Conservation (phyloP, 2,329 filamentous ascomycete species). For the Exophiala aquamarina region DNA sequence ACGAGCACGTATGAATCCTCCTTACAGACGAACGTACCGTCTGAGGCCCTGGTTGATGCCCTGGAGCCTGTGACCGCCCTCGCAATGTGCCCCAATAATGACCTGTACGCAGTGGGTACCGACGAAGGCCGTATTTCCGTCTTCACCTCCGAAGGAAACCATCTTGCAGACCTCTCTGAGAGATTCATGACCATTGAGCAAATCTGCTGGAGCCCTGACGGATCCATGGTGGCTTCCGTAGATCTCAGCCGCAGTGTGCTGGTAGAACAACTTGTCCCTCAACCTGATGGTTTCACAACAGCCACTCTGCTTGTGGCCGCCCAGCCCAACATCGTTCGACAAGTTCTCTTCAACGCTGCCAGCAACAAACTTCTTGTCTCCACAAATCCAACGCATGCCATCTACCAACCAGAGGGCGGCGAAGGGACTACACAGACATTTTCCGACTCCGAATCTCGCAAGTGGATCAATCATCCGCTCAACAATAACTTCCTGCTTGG, state of each 20-base stretch:
- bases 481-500: not conserved
- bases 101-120: conserved; percentile 30
- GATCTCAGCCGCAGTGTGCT: conserved; percentile 4
- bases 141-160: conserved; percentile 18
- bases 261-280: not conserved
- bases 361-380: not conserved
- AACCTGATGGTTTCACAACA: not conserved
- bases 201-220: conserved; percentile 29
- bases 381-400: not conserved
- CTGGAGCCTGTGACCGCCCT: conserved; percentile 29
- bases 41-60: conserved; percentile 6
- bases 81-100: conserved; percentile 12
- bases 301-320: not conserved
- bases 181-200: conserved; percentile 28
- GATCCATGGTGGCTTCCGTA: conserved; percentile 4
- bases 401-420: not conserved
- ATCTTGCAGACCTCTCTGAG: conserved; percentile 13
- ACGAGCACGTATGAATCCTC: conserved; percentile 17
- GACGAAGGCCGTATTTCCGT: conserved; percentile 26
- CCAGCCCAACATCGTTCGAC: not conserved
- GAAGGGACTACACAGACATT: not conserved
- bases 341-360: not conserved
- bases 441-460: not conserved
- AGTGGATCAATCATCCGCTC: not conserved
- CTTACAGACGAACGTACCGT: not conserved